Evolutionary conservation across 805 yeast genomes (phyloP).

Genomic region (Naumovozyma castellii): DNA sequence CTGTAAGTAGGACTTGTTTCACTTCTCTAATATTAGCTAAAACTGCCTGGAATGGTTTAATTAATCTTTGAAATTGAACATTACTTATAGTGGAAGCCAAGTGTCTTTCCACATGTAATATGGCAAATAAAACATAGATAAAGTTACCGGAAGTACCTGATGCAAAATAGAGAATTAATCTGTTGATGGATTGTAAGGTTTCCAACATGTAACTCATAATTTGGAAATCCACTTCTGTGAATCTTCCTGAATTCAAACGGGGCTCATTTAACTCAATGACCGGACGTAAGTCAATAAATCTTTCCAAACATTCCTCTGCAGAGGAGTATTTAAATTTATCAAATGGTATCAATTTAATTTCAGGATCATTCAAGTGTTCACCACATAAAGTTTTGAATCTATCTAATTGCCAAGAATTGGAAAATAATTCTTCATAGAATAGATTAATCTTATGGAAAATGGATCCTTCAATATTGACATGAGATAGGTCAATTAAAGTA

Average conservation of each 20-base stretch:
- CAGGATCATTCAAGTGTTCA: slow-evolving; percentile 1
- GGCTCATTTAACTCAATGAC: slow-evolving; percentile 3
- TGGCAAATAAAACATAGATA: slow-evolving; percentile 7
- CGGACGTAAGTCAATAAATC: slow-evolving; percentile 6
- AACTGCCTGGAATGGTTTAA: slow-evolving; percentile 6
- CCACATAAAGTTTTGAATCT: slow-evolving; percentile 7
- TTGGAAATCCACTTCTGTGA: slow-evolving; percentile 7
- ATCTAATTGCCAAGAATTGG: slow-evolving; percentile 13
- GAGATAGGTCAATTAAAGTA: slow-evolving; percentile 5
- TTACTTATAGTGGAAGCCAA: slow-evolving; percentile 3
- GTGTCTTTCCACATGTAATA: slow-evolving; percentile 10
- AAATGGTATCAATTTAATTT: slow-evolving; percentile 3
- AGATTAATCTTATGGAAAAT: slow-evolving; percentile 9
- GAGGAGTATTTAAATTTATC: slow-evolving; percentile 10
- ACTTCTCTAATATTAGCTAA: slow-evolving; percentile 2
- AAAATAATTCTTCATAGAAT: slow-evolving; percentile 7
- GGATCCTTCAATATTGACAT: slow-evolving; percentile 5
- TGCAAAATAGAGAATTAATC: slow-evolving; percentile 7
- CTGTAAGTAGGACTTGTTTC: slow-evolving; percentile 8
- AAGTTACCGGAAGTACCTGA: slow-evolving; percentile 6
- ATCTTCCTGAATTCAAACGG: slow-evolving; percentile 2
- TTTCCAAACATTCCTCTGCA: slow-evolving; percentile 6
- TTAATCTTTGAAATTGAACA: slow-evolving; percentile 6
- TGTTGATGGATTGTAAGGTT: slow-evolving; percentile 7
- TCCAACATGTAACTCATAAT: slow-evolving; percentile 3